Percentiles rank a stretch among this genome's conserved stretches.
Conservation (phyloP, 2,329 filamentous ascomycete species). For the Fusarium nanum region DNA sequence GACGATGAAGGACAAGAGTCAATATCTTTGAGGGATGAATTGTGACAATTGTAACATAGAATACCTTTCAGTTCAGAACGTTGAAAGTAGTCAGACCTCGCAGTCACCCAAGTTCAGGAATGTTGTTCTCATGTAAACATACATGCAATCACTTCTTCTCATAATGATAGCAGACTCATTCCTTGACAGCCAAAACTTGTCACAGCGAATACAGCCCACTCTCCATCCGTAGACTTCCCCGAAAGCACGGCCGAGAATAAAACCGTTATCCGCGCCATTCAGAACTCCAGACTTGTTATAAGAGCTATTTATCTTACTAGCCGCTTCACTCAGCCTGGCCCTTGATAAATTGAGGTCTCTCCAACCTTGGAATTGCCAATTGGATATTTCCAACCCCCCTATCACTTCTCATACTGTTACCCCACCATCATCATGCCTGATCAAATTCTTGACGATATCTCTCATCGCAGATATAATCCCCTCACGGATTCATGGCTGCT, state of each 20-base stretch:
- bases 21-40: not conserved
- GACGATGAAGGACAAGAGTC: not conserved
- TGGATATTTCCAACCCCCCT: not conserved
- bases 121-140: too few relatives aligned
- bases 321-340: not conserved
- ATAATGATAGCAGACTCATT: not conserved
- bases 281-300: slow-evolving; percentile 7
- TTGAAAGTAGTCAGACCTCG: too few relatives aligned
- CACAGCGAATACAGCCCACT: slow-evolving; percentile 32
- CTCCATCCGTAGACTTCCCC: slow-evolving; percentile 31
- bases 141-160: not conserved
- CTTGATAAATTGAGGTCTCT: slow-evolving; percentile 16
- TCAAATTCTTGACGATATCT: slow-evolving; percentile 91
- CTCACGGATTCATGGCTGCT: slow-evolving; percentile 91
- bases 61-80: too few relatives aligned
- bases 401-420: slow-evolving; percentile 24
- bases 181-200: slow-evolving; percentile 2
- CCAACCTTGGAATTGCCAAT: not conserved
- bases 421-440: slow-evolving; percentile 69
- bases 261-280: slow-evolving; percentile 43
- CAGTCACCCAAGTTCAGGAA: too few relatives aligned
- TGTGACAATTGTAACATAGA: too few relatives aligned
- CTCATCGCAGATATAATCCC: slow-evolving; percentile 93
- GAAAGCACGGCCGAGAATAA: slow-evolving; percentile 43
- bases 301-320: slow-evolving; percentile 28